Percentiles rank a stretch among this genome's conserved stretches.
Evolutionary conservation across 768 basidiomycete genomes (phyloP).

Genomic region (Pulveroboletus sp.): DNA sequence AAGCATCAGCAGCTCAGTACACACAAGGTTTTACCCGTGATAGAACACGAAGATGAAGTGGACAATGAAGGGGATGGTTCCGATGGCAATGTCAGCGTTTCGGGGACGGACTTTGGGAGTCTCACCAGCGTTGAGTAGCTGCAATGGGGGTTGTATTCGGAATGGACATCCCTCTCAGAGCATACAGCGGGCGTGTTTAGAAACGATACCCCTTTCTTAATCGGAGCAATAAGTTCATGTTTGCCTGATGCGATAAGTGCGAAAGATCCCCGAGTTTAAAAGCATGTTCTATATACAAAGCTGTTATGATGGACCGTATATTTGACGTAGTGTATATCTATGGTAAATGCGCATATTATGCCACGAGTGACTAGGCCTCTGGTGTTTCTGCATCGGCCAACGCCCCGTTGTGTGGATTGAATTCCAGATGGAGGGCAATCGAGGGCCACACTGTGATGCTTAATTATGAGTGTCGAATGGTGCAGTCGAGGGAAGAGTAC

Average conservation of each 20-base stretch:
- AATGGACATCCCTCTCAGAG: too few relatives aligned
- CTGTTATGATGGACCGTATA: conserved; percentile 8
- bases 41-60: conserved; percentile 13
- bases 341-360: conserved; percentile 1
- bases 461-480: conserved; percentile 10
- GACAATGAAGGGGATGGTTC: conserved; percentile 30
- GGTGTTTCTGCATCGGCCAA: conserved; percentile 19
- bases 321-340: conserved; percentile 2
- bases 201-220: conserved; percentile 2
- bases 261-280: background rate
- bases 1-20: conserved; percentile 18
- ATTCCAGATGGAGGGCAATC: conserved; percentile 60
- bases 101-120: conserved; percentile 44
- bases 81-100: conserved; percentile 38
- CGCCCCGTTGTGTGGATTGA: conserved; percentile 39
- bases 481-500: conserved; percentile 8
- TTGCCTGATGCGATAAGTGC: background rate
- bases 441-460: conserved; percentile 56
- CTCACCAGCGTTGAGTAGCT: conserved; percentile 52
- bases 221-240: background rate
- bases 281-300: conserved; percentile 4
- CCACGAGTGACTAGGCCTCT: conserved; percentile 12
- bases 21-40: conserved; percentile 16
- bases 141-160: too few relatives aligned
- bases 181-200: too few relatives aligned